Evolutionary conservation across 805 yeast species (phyloP).

Genomic region (Sporopachydermia lactativora): DNA sequence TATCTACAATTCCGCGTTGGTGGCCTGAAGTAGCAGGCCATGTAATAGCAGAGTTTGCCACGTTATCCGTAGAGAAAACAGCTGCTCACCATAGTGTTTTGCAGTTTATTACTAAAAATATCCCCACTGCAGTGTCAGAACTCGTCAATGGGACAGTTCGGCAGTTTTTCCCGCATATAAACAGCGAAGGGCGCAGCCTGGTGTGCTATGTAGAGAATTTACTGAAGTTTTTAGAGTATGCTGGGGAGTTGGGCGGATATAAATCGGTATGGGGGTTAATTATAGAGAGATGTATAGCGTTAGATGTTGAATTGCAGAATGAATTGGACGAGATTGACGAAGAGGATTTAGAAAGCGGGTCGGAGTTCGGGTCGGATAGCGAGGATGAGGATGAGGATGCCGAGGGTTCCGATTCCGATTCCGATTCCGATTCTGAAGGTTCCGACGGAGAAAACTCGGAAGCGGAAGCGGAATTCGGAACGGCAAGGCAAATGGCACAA

Average conservation of each 20-base stretch:
- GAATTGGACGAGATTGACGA: conserved; percentile 78
- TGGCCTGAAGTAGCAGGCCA: conserved; percentile 67
- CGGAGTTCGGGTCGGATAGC: conserved; percentile 24
- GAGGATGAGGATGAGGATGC: conserved; percentile 20
- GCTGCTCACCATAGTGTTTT: conserved; percentile 52
- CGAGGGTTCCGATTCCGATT: conserved; percentile 14
- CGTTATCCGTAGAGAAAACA: conserved; percentile 17
- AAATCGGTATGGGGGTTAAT: conserved; percentile 62
- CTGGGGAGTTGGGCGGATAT: conserved; percentile 54
- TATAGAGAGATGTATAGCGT: conserved; percentile 64
- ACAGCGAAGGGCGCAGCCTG: conserved; percentile 37
- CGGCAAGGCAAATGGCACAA: too few species aligned
- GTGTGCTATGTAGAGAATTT: conserved; percentile 55
- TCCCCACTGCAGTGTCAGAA: conserved; percentile 68
- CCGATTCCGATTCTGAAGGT: conserved; percentile 9
- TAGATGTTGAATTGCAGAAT: conserved; percentile 87
- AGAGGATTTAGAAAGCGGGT: conserved; percentile 44
- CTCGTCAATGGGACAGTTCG: conserved; percentile 44
- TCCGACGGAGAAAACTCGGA: conserved; percentile 17
- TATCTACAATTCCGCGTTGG: conserved; percentile 83
- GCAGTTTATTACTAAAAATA: conserved; percentile 46
- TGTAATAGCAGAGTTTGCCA: conserved; percentile 47
- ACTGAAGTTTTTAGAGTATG: conserved; percentile 45
- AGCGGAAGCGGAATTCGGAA: conserved; percentile 15
- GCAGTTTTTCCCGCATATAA: conserved; percentile 67